These are phyloP conservation scores for Ramicandelaber brevisporus DNA, from an alignment of 192 early-diverging fungal species.

Conservation along the genomic window DNA sequence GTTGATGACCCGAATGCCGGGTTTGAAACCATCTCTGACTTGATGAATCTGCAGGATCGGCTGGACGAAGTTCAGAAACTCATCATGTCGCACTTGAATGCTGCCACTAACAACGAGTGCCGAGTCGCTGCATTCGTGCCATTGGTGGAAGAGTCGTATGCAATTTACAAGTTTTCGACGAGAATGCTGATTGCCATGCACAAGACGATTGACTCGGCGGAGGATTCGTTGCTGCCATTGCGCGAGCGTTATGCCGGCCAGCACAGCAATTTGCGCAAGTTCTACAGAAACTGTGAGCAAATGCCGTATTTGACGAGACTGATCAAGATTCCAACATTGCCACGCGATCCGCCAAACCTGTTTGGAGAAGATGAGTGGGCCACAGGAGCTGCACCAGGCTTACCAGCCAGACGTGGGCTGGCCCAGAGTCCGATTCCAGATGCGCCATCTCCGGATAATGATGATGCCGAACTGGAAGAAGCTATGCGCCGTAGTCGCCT, in stretches of 20 bases:
- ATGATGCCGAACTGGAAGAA: constrained; percentile 19
- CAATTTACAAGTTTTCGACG: constrained; percentile 85
- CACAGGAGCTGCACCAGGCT: no score
- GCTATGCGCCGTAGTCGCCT: constrained; percentile 33
- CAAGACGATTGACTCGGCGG: constrained; percentile 22
- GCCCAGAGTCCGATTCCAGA: no score
- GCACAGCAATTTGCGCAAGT: constrained; percentile 67
- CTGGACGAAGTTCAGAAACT: constrained; percentile 78
- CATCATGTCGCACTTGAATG: constrained; percentile 61
- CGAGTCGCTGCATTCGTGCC: constrained; percentile 87
- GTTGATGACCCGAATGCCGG: constrained; percentile 98
- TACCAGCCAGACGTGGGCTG: no score
- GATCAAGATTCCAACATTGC: constrained; percentile 66
- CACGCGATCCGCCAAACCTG: constrained; percentile 60
- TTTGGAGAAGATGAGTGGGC: constrained; percentile 32
- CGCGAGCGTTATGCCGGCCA: constrained; percentile 61
- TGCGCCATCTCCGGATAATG: no score
- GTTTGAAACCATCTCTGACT: constrained; percentile 89
- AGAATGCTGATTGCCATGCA: constrained; percentile 95
- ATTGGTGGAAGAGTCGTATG: constrained; percentile 85
- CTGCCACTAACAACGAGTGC: constrained; percentile 72
- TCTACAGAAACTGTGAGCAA: constrained; percentile 77
- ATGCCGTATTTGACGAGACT: constrained; percentile 81
- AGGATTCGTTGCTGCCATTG: constrained; percentile 69
- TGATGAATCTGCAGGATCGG: constrained; percentile 76